Evolutionary conservation across 495 filamentous ascomycete species (phyloP).

Genomic region (Talaromyces thailandensis): DNA sequence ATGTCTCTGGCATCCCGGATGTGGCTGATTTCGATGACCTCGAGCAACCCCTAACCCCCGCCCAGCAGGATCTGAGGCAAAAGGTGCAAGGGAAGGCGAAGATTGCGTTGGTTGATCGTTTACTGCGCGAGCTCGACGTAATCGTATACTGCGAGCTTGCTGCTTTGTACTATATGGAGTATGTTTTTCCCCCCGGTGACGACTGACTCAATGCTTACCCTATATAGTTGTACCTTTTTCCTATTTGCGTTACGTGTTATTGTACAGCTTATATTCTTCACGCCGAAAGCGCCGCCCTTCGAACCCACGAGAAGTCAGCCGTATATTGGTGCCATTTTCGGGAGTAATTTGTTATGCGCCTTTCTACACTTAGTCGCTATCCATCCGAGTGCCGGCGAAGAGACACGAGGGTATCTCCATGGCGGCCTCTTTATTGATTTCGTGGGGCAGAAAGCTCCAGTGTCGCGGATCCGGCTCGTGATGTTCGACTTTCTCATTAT

Average conservation of each 20-base stretch:
- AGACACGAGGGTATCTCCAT: conserved; percentile 71
- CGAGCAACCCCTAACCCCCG: conserved; percentile 15
- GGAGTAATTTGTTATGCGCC: conserved; percentile 63
- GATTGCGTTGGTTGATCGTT: conserved; percentile 55
- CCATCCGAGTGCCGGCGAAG: conserved; percentile 60
- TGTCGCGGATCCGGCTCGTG: conserved; percentile 54
- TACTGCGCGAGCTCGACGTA: conserved; percentile 68
- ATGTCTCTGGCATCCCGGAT: conserved; percentile 36
- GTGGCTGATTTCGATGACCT: conserved; percentile 19
- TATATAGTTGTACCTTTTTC: conserved; percentile 63
- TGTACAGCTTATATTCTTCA: conserved; percentile 67
- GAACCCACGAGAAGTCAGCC: conserved; percentile 53
- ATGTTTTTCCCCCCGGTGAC: conserved; percentile 18
- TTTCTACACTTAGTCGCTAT: conserved; percentile 57
- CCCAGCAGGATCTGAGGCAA: conserved; percentile 25
- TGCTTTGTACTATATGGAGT: conserved; percentile 89
- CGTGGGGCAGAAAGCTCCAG: conserved; percentile 72
- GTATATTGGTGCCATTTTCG: conserved; percentile 61
- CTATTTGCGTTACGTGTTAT: conserved; percentile 61
- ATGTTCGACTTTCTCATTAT: conserved; percentile 57
- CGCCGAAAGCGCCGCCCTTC: conserved; percentile 64
- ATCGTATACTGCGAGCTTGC: conserved; percentile 75
- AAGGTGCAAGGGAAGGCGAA: conserved; percentile 30
- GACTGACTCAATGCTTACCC: background rate
- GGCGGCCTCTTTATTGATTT: conserved; percentile 83